Base-by-base conservation (phyloP, 2,329 filamentous ascomycete genomes). In the Cordyceps javanica region DNA sequence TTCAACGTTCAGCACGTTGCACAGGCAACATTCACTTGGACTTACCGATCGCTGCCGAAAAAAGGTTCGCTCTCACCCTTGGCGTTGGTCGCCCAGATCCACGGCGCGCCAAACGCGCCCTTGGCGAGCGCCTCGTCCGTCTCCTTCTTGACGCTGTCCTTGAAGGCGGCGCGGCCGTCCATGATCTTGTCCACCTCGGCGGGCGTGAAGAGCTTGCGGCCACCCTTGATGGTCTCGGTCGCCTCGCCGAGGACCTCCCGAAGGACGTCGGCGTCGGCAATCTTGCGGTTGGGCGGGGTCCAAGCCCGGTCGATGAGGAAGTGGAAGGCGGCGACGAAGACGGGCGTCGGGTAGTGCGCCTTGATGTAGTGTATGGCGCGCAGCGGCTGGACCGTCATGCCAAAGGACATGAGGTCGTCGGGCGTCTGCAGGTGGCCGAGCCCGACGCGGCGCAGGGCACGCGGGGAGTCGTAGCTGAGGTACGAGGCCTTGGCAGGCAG, bases 71-170 rank as follows among this genome's bases (percentile, higher is more conserved):
- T 77, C 57, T 77, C 69, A 0, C 86, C 86, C 60, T 79, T 69
- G 2, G 66, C 68, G 63, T 87, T 83, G 19, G 75, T 78, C 3
- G 85, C 88, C 80, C 84, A 86, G 60, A 89, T 76, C 89, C 89
- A 93, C 1, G 90, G 90, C 51, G 84, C 83, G 0, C 90, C 90
- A 70, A 89, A 93, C 0, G 89, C 89, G 0, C 89, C 89, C 51
- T 73, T 75, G 38, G 82, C 79, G 16, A 90, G 69, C 0, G 82
- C 87, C 62, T 78, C 77, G 59, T 82, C 76, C 19, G 88, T 91
- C 44, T 78, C 78, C 5, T 71, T 73, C 59, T 79, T 79, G 28
- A 90, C 71, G 30, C 61, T 63, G 10, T 69, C 67, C 68, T 73
- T 78, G 62, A 74, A 68, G 61, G 80, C 72, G 5, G 77, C 74